Evolutionary conservation across 176 grass and related monocot species (phyloP).

Genomic region (Triticum monococcum): DNA sequence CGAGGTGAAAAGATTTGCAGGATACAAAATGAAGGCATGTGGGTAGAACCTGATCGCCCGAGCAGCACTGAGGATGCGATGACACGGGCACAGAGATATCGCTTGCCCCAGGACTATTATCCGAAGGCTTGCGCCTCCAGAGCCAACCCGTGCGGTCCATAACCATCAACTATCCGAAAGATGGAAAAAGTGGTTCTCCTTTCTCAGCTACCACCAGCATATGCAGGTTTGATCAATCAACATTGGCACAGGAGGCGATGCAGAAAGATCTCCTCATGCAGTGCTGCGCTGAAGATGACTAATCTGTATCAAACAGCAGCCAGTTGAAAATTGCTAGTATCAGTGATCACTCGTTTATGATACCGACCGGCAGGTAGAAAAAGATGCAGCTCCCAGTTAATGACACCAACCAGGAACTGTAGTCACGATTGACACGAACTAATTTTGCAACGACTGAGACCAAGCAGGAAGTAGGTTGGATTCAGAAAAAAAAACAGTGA

Average conservation of each 20-base stretch:
- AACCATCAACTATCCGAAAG: constrained; percentile 33
- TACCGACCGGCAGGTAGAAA: neutral
- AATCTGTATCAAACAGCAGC: constrained; percentile 12
- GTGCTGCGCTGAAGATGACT: neutral
- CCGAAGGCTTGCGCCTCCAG: constrained; percentile 64
- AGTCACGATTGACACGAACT: too few relatives aligned
- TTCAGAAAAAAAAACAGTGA: constrained; percentile 23
- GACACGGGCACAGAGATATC: constrained; percentile 45
- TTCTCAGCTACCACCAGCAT: constrained; percentile 17
- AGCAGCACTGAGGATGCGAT: constrained; percentile 48
- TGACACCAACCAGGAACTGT: too few relatives aligned
- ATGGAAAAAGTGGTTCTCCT: constrained; percentile 10
- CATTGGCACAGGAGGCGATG: neutral
- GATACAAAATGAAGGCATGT: constrained; percentile 8
- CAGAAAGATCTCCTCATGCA: constrained; percentile 2
- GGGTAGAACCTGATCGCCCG: constrained; percentile 59
- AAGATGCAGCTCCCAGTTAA: constrained; percentile 8
- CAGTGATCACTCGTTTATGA: neutral
- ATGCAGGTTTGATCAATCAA: constrained; percentile 29
- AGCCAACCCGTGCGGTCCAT: constrained; percentile 74
- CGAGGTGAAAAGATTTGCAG: constrained; percentile 18
- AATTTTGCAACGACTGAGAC: constrained; percentile 16
- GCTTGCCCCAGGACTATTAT: constrained; percentile 57
- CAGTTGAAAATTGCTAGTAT: constrained; percentile 16
- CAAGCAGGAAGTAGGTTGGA: neutral